phyloP scores from a whole-genome alignment of 805 yeast genomes.

The Kodamaea kakaduensis region DNA sequence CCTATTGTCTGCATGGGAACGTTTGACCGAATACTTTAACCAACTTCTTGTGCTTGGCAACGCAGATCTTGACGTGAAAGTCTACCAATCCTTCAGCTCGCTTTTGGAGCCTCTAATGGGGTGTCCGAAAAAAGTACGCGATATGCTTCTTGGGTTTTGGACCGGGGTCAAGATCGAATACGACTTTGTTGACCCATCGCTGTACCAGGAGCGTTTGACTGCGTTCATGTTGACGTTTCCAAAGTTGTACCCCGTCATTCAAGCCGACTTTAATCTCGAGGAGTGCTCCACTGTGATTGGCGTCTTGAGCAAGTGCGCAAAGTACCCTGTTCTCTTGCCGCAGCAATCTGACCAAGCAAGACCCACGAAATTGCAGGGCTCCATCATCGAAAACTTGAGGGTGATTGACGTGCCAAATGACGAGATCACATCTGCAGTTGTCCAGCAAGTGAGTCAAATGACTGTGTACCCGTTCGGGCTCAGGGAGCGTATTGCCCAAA shows the following conservation, averaged over 20 bases:
- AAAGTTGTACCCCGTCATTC: constrained; percentile 38
- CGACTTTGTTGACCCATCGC: constrained; percentile 36
- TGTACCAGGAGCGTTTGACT: constrained; percentile 58
- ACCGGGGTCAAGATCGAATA: constrained; percentile 34
- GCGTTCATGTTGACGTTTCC: constrained; percentile 53
- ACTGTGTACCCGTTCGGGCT: constrained; percentile 59
- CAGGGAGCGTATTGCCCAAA: constrained; percentile 52
- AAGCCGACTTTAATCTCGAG: constrained; percentile 25
- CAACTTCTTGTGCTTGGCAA: constrained; percentile 37
- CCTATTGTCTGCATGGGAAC: constrained; percentile 47
- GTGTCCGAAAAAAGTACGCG: constrained; percentile 19
- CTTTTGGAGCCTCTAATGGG: constrained; percentile 36
- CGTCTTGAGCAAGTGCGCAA: constrained; percentile 60
- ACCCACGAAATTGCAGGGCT: constrained; percentile 59
- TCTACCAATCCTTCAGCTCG: constrained; percentile 52
- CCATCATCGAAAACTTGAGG: constrained; percentile 50
- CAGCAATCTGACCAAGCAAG: constrained; percentile 46
- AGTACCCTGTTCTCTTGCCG: constrained; percentile 70
- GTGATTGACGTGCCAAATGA: constrained; percentile 25
- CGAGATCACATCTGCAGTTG: constrained; percentile 39
- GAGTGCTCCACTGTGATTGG: constrained; percentile 50
- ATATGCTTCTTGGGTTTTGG: constrained; percentile 51
- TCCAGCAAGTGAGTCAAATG: constrained; percentile 53
- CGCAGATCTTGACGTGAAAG: constrained; percentile 50
- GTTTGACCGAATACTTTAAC: constrained; percentile 48